Conservation (phyloP, 805 yeast species). For the Teunomyces barrocoloradensis region DNA sequence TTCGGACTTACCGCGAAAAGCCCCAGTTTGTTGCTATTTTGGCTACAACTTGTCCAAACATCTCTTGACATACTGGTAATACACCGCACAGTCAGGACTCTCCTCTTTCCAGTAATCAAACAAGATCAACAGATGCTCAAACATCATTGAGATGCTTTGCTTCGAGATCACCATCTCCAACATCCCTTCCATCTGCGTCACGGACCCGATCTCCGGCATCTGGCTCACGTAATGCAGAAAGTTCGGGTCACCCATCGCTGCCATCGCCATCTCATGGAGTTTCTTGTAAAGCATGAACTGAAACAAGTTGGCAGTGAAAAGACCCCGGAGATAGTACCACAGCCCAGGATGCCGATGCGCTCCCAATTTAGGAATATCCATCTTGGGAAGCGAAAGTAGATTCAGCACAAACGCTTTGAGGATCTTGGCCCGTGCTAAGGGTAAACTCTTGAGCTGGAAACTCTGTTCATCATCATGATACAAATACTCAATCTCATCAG, state of each 20-base stretch:
- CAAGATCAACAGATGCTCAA: conserved; percentile 30
- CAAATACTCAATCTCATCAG: conserved; percentile 19
- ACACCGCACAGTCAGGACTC: conserved; percentile 29
- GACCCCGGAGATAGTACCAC: conserved; percentile 37
- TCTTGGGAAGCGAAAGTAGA: conserved; percentile 29
- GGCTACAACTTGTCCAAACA: conserved; percentile 16
- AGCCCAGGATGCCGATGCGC: conserved; percentile 41
- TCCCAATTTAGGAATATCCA: conserved; percentile 33
- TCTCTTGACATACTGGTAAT: conserved; percentile 22
- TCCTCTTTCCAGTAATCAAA: conserved; percentile 38
- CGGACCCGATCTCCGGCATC: conserved; percentile 1
- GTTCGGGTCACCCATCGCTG: conserved; percentile 11
- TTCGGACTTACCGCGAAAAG: conserved; percentile 1
- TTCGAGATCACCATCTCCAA: conserved; percentile 12
- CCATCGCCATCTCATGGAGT: conserved; percentile 19
- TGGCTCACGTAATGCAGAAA: background rate
- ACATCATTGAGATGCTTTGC: conserved; percentile 10
- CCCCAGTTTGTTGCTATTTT: no score
- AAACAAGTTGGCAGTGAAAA: conserved; percentile 27
- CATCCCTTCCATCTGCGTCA: conserved; percentile 9
- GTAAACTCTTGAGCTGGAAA: conserved; percentile 20
- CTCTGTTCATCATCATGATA: conserved; percentile 5
- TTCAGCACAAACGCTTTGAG: conserved; percentile 26
- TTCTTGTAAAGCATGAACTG: conserved; percentile 31
- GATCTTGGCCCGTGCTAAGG: conserved; percentile 22